phyloP scores from a whole-genome alignment of 371 early-diverging fungal species.

The Cokeromyces recurvatus region DNA sequence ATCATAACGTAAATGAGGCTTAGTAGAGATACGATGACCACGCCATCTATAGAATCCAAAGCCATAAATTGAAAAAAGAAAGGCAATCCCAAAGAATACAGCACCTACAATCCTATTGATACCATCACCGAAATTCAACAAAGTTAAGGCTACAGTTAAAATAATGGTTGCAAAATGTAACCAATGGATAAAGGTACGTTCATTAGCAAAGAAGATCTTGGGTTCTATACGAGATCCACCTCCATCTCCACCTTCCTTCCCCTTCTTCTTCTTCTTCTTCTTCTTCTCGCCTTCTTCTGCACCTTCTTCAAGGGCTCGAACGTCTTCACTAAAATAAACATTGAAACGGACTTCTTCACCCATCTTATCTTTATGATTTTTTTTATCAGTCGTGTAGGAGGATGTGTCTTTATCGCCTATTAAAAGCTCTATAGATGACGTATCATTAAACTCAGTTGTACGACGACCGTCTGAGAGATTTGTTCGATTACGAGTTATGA shows the following conservation, averaged over 20 bases:
- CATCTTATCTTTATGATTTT: not conserved
- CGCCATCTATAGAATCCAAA: conserved; percentile 87
- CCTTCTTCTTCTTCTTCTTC: conserved; percentile 24
- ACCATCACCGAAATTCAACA: conserved; percentile 74
- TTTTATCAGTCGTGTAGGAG: not conserved
- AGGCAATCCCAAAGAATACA: conserved; percentile 68
- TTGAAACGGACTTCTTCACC: not conserved
- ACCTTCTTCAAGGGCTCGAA: conserved; percentile 3
- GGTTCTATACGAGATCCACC: conserved; percentile 60
- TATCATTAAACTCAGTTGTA: conserved; percentile 13
- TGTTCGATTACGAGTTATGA: conserved; percentile 1
- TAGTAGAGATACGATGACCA: conserved; percentile 49
- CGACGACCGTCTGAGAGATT: conserved; percentile 5
- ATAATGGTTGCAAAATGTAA: conserved; percentile 63
- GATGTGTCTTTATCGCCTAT: not conserved
- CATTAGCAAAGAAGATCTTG: conserved; percentile 96
- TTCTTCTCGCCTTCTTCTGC: conserved; percentile 6
- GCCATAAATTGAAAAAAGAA: conserved; percentile 75
- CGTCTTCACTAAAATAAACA: conserved; percentile 8
- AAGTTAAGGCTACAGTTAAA: conserved; percentile 58
- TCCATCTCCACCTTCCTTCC: conserved; percentile 6
- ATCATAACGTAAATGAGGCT: conserved; percentile 53
- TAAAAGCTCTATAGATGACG: conserved; percentile 21
- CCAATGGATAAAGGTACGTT: conserved; percentile 92
- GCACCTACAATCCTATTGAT: conserved; percentile 58